Evolutionary conservation across 2,329 filamentous ascomycete species (phyloP).

Genomic region (Apiospora phragmitis): DNA sequence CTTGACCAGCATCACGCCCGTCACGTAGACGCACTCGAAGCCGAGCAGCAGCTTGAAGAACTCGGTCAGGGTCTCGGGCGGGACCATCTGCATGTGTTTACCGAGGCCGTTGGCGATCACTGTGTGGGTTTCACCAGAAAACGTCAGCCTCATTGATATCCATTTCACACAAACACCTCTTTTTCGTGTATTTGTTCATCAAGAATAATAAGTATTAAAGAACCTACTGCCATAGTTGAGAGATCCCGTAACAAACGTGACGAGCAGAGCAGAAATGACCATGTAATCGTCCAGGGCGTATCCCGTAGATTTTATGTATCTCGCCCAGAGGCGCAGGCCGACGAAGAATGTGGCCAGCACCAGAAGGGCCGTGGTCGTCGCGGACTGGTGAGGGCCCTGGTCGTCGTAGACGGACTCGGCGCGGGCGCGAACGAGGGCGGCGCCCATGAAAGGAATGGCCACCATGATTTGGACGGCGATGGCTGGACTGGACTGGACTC

Average conservation of each 20-base stretch:
- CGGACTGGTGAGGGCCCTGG: background rate
- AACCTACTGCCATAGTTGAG: conserved; percentile 20
- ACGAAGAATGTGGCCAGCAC: conserved; percentile 17
- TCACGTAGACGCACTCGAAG: conserved; percentile 21
- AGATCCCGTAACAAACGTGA: conserved; percentile 15
- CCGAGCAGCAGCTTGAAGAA: conserved; percentile 19
- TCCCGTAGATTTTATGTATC: conserved; percentile 8
- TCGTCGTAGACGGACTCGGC: background rate
- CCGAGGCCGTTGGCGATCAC: conserved; percentile 20
- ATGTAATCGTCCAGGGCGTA: conserved; percentile 19
- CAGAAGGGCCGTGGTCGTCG: conserved; percentile 12
- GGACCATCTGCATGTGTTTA: conserved; percentile 7
- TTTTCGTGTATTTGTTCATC: background rate
- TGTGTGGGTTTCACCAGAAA: background rate
- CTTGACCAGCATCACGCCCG: conserved; percentile 21
- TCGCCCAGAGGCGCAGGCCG: conserved; percentile 18
- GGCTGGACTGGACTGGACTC: background rate
- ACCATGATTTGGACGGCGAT: background rate
- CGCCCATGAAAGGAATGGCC: background rate
- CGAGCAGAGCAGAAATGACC: conserved; percentile 15
- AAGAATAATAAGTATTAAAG: background rate
- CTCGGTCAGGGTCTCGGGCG: background rate
- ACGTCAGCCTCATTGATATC: background rate
- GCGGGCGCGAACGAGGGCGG: background rate
- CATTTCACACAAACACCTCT: background rate